Conservation (phyloP, 768 basidiomycete species). For the Tubosaeta sp. region DNA sequence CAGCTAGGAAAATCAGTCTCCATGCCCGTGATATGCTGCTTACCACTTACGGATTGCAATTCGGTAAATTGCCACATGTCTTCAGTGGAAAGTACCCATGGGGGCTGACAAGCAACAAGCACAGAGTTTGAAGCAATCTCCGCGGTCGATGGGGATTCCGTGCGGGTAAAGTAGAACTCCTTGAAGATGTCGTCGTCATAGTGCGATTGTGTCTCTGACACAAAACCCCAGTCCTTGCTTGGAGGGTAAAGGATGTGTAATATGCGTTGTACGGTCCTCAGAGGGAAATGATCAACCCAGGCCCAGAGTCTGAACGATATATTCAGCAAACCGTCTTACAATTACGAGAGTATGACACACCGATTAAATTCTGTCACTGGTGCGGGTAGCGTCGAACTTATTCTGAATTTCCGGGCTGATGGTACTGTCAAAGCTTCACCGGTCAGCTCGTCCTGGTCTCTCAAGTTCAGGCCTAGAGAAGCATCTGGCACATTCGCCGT, state of each 20-base stretch:
- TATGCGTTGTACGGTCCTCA: conserved; percentile 33
- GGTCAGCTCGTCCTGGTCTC: conserved; percentile 23
- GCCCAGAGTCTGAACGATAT: conserved; percentile 21
- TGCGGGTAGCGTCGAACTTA: conserved; percentile 22
- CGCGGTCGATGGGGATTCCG: conserved; percentile 16
- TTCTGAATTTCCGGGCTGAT: conserved; percentile 27
- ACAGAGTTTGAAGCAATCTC: conserved; percentile 34
- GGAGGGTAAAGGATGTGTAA: conserved; percentile 44
- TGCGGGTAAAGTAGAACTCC: conserved; percentile 42
- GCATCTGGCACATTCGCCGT: conserved; percentile 24
- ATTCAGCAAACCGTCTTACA: conserved; percentile 1
- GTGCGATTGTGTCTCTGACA: conserved; percentile 30
- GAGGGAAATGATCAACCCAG: conserved; percentile 32
- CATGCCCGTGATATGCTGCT: neutral
- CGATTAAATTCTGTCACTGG: conserved; percentile 32
- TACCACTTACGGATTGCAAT: conserved; percentile 28
- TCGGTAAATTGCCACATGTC: conserved; percentile 52
- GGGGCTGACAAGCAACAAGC: conserved; percentile 56
- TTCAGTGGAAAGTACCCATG: conserved; percentile 52
- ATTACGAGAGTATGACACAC: conserved; percentile 10
- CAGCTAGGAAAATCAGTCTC: conserved; percentile 16
- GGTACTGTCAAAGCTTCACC: conserved; percentile 32
- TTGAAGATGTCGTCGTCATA: conserved; percentile 40
- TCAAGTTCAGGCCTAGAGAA: conserved; percentile 22
- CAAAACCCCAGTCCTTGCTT: conserved; percentile 41